Base-by-base conservation (phyloP, 768 basidiomycete species). In the Naganishia friedmannii region DNA sequence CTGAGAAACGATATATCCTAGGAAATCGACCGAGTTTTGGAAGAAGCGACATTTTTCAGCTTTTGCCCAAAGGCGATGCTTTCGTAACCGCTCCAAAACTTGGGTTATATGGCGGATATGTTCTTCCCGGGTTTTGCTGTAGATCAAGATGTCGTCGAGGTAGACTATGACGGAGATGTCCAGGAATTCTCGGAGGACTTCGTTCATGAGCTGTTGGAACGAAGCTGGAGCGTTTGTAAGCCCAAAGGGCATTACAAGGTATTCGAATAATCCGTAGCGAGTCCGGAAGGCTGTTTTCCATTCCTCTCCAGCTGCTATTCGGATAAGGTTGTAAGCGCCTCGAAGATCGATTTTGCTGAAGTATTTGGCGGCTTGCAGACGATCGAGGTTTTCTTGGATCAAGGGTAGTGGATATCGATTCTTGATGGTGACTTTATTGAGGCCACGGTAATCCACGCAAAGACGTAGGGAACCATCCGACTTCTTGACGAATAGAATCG, bases 201-300 rank as follows among this genome's bases (percentile, higher is more conserved):
- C 81, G 31, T 84, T 78, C 69, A 86, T 84, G 68, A 84, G 82
- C 21, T 72, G 66, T 72, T 86, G 85, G 72, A 84, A 85, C 1
- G 79, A 72, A 0, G 84, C 79, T 7, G 75, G 77, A 10, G 75
- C 74, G 53, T 77, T 78, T 19, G 75, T 74, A 31, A 78, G 73
- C 17, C 77, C 82, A 54, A 77, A 84, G 60, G 78, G 84, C 83
- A 83, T 85, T 34, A 83, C 83, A 26, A 72, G 70, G 45, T 82
- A 86, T 56, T 86, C 83, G 67, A 80, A 85, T 0, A 77, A 68
- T 0, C 85, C 83, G 28, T 81, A 81, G 0, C 81, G 83, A 0
- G 83, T 85, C 0, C 70, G 71, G 0, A 84, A 81, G 0, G 83
- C 83, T 0, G 83, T 84, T 29, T 84, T 85, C 82, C 79, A 82